Evolutionary conservation across 495 filamentous ascomycete species (phyloP).

Genomic region (Diplogelasinospora grovesii): DNA sequence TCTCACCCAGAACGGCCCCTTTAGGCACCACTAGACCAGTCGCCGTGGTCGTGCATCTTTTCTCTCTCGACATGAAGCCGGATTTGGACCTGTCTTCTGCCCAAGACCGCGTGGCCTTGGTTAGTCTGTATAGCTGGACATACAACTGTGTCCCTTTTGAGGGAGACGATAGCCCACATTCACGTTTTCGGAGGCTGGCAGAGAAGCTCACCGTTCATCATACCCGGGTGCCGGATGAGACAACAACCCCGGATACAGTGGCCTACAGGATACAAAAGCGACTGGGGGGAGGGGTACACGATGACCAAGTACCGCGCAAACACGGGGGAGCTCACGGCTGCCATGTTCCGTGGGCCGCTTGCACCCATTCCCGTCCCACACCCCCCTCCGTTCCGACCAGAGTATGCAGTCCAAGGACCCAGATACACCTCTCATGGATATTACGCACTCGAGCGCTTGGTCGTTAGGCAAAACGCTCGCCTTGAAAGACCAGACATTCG

Average conservation of each 20-base stretch:
- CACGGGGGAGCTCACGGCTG: conserved; percentile 37
- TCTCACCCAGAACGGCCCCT: conserved; percentile 27
- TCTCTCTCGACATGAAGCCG: conserved; percentile 36
- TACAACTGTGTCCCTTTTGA: conserved; percentile 35
- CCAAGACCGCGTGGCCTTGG: conserved; percentile 27
- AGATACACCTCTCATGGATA: conserved; percentile 38
- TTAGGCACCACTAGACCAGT: conserved; percentile 13
- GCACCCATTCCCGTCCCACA: conserved; percentile 19
- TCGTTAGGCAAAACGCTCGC: conserved; percentile 35
- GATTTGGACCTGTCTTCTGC: background rate
- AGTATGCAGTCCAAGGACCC: conserved; percentile 33
- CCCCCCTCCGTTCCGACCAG: conserved; percentile 15
- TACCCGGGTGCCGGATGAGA: background rate
- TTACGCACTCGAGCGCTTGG: conserved; percentile 44
- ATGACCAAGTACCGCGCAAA: conserved; percentile 24
- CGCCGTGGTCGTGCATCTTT: conserved; percentile 26
- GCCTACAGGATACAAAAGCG: conserved; percentile 8
- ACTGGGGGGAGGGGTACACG: conserved; percentile 35
- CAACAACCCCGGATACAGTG: background rate
- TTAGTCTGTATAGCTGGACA: conserved; percentile 39
- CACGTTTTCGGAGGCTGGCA: conserved; percentile 10
- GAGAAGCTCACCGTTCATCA: conserved; percentile 6
- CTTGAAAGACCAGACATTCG: conserved; percentile 23
- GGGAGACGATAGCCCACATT: too few species aligned
- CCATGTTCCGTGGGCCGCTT: conserved; percentile 38